Evolutionary conservation across 495 filamentous ascomycete genomes (phyloP).

Genomic region (Evernia prunastri): DNA sequence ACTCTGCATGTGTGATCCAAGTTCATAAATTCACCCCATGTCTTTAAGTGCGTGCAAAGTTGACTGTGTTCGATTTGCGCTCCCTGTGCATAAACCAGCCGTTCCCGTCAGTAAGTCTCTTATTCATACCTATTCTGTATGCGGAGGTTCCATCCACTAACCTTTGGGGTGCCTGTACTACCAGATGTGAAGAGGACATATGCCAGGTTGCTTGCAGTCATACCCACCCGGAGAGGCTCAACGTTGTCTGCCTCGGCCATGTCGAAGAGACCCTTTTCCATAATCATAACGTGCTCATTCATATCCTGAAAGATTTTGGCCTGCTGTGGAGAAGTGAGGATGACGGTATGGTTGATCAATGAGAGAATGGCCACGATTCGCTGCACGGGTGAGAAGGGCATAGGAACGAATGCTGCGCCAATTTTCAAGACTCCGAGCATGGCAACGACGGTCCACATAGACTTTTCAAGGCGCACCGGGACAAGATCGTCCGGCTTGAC

Average conservation of each 20-base stretch:
- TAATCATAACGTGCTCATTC: neutral
- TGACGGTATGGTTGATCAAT: neutral
- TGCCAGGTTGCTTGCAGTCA: neutral
- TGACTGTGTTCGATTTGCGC: neutral
- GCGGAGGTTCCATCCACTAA: too few relatives aligned
- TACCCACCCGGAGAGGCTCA: neutral
- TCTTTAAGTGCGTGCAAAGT: neutral
- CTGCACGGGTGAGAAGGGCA: conserved; percentile 39
- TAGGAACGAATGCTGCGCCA: conserved; percentile 40
- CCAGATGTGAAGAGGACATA: conserved; percentile 63
- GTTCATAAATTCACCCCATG: neutral
- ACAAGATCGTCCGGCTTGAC: conserved; percentile 32
- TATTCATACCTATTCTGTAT: too few relatives aligned
- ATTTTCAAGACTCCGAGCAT: conserved; percentile 41
- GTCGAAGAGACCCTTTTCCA: neutral
- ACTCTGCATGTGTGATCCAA: neutral
- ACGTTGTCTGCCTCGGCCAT: neutral
- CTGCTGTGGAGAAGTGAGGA: neutral
- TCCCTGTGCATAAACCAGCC: neutral
- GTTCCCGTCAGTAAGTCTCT: neutral
- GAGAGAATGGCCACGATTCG: conserved; percentile 36
- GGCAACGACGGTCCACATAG: conserved; percentile 34
- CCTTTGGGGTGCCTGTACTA: conserved; percentile 59
- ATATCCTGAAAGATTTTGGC: neutral
- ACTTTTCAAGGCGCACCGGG: conserved; percentile 43